Evolutionary conservation across 148 eudicot species (phyloP).

Genomic region (Nepenthes mirabilis): DNA sequence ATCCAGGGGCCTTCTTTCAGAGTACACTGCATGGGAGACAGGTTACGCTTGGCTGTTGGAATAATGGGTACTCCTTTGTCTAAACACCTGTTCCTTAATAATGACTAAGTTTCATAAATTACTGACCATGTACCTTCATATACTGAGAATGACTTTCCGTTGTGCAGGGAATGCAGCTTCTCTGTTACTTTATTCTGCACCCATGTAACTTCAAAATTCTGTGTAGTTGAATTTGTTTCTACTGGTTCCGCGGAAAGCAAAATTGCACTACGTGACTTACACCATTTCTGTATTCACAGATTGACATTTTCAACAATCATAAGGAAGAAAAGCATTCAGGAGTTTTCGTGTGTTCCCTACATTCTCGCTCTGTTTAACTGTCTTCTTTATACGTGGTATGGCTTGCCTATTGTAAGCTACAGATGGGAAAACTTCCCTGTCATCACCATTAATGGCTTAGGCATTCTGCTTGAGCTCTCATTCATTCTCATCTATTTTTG

Average conservation of each 20-base stretch:
- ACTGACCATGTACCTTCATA: background rate
- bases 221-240: background rate
- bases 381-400: constrained; percentile 71
- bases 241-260: background rate
- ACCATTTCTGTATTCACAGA: constrained; percentile 20
- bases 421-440: constrained; percentile 61
- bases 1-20: background rate
- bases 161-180: constrained; percentile 70
- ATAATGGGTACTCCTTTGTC: constrained; percentile 33
- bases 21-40: constrained; percentile 34
- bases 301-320: constrained; percentile 51
- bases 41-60: constrained; percentile 44
- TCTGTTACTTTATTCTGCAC: constrained; percentile 59
- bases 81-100: too few species aligned
- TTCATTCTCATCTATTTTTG: constrained; percentile 50
- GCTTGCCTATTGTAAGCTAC: constrained; percentile 59
- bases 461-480: constrained; percentile 47
- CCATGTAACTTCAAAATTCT: constrained; percentile 31
- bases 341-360: constrained; percentile 67
- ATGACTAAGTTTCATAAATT: background rate
- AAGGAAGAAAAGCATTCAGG: constrained; percentile 59
- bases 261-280: background rate
- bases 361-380: constrained; percentile 42
- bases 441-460: constrained; percentile 48
- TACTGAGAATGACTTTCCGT: constrained; percentile 3